phyloP scores from a whole-genome alignment of 83 land plant genomes.

The Thuja plicata region DNA sequence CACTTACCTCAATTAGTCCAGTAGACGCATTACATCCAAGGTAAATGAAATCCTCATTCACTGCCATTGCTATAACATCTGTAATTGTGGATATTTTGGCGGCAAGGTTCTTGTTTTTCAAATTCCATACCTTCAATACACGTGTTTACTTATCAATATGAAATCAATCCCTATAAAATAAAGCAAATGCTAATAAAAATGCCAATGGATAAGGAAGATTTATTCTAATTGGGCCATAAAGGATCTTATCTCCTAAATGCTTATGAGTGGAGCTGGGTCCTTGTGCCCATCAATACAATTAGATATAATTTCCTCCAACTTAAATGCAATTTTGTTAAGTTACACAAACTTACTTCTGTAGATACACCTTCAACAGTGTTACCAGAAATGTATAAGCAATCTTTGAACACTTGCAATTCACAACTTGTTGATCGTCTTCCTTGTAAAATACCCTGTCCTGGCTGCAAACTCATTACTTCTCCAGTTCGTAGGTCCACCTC shows the following conservation, averaged over 20 bases:
- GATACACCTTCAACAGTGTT: conserved; percentile 19
- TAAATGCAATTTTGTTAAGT: background rate
- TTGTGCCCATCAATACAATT: background rate
- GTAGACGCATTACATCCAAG: conserved; percentile 15
- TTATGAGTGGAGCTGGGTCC: background rate
- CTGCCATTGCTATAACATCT: conserved; percentile 28
- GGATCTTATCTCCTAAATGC: background rate
- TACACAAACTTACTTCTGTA: conserved; percentile 15
- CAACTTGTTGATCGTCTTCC: conserved; percentile 16
- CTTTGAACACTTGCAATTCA: conserved; percentile 24
- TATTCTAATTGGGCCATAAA: background rate
- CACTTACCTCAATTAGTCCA: conserved; percentile 26
- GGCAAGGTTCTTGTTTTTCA: conserved; percentile 11
- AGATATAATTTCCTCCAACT: background rate
- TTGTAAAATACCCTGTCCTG: background rate
- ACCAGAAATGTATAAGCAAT: conserved; percentile 19
- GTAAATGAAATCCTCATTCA: conserved; percentile 27
- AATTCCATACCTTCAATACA: conserved; percentile 23
- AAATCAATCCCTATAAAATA: conserved; percentile 1
- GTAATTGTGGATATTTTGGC: conserved; percentile 15
- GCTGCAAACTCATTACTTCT: conserved; percentile 8
- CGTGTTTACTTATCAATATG: background rate
- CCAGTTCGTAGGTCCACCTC: conserved; percentile 15
- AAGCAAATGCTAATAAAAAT: background rate
- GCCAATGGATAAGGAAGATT: background rate